Conservation (phyloP, 768 basidiomycete species). For the Calocybe gangraenosa region DNA sequence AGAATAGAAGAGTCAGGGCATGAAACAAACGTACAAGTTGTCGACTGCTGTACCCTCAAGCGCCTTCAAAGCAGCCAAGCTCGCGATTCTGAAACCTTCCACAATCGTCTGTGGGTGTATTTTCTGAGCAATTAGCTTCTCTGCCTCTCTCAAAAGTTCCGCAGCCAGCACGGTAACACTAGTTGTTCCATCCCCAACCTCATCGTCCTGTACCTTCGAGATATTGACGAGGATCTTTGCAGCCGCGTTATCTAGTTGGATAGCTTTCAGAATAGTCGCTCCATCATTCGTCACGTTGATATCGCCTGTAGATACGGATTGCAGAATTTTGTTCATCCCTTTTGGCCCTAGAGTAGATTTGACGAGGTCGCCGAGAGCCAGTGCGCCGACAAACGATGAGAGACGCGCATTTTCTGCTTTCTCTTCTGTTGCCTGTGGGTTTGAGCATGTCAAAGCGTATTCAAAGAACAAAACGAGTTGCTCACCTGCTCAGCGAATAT, state of each 20-base stretch:
- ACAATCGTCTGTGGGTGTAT: slow-evolving; percentile 98
- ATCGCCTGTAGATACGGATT: slow-evolving; percentile 83
- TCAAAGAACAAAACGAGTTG: not conserved
- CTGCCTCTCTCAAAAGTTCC: slow-evolving; percentile 91
- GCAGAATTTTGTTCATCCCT: slow-evolving; percentile 99
- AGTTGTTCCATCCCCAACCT: slow-evolving; percentile 95
- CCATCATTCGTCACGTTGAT: slow-evolving; percentile 99
- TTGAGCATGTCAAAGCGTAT: not conserved
- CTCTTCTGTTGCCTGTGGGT: slow-evolving; percentile 72
- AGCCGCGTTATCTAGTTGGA: slow-evolving; percentile 96
- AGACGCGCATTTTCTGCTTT: slow-evolving; percentile 97
- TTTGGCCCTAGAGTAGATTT: slow-evolving; percentile 98
- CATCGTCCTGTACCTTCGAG: slow-evolving; percentile 99
- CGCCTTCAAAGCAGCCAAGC: slow-evolving; percentile 76
- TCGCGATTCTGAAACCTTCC: slow-evolving; percentile 94
- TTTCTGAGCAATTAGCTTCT: slow-evolving; percentile 86
- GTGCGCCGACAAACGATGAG: slow-evolving; percentile 95
- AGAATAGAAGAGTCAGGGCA: not conserved
- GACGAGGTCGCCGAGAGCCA: slow-evolving; percentile 96
- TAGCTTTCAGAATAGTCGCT: slow-evolving; percentile 95
- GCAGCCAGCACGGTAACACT: slow-evolving; percentile 88
- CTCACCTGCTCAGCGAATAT: slow-evolving; percentile 64
- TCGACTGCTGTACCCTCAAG: slow-evolving; percentile 81
- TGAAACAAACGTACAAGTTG: slow-evolving; percentile 59
- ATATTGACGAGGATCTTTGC: slow-evolving; percentile 99